phyloP scores from a whole-genome alignment of 495 filamentous ascomycete species.

The Hyaloscypha bicolor region DNA sequence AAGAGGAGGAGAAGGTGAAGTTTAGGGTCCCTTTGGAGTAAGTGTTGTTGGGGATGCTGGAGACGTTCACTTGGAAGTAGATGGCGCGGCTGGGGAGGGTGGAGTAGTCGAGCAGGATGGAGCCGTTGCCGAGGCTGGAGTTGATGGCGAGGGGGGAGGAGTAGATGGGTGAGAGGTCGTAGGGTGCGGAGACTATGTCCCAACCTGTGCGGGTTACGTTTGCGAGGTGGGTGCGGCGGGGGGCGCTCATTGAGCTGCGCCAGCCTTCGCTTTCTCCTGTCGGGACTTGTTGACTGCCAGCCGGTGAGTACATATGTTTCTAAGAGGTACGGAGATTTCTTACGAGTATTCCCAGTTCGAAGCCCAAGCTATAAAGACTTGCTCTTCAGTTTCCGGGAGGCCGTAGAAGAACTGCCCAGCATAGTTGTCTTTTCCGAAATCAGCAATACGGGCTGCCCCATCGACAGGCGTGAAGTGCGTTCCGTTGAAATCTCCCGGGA shows the following conservation, averaged over 20 bases:
- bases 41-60: slow-evolving; percentile 38
- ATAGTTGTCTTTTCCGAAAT: slow-evolving; percentile 63
- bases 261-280: slow-evolving; percentile 50
- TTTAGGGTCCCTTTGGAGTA: slow-evolving; percentile 44
- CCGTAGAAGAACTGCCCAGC: slow-evolving; percentile 57
- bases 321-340: not conserved
- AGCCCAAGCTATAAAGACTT: slow-evolving; percentile 57
- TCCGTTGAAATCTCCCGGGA: slow-evolving; percentile 51
- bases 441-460: slow-evolving; percentile 43
- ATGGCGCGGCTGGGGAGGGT: slow-evolving; percentile 45
- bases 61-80: slow-evolving; percentile 48
- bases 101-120: slow-evolving; percentile 43
- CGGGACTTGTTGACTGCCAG: slow-evolving; percentile 41
- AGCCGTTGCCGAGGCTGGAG: slow-evolving; percentile 38
- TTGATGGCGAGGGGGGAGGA: slow-evolving; percentile 35
- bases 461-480: slow-evolving; percentile 46
- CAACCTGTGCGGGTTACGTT: slow-evolving; percentile 47
- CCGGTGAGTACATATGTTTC: not conserved
- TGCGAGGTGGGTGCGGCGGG: slow-evolving; percentile 45
- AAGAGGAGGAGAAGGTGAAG: slow-evolving; percentile 48
- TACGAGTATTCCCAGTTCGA: slow-evolving; percentile 61
- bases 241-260: slow-evolving; percentile 53
- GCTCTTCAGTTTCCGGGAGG: slow-evolving; percentile 40
- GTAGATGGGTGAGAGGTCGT: slow-evolving; percentile 41
- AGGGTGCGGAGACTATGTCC: slow-evolving; percentile 43